Evolutionary conservation across 1,284 basidiomycete species (phyloP), one percentile per base, ranked within the genome.

Genomic region (Pseudomicrostroma phylloplanum): DNA sequence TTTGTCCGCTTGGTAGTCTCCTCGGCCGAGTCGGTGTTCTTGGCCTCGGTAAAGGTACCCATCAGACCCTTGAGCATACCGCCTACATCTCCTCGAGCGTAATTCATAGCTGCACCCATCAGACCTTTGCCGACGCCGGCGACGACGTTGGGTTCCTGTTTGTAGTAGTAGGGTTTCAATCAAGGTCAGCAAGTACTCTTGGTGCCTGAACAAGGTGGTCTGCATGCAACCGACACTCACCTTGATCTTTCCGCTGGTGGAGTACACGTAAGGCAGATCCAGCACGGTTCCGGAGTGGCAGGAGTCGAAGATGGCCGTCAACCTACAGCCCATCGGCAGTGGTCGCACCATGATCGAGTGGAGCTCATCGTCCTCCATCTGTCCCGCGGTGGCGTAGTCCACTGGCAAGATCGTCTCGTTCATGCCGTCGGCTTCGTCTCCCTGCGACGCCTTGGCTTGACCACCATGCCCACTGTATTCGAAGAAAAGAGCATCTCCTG

Each of bases 231-330:
- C 76, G 93, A 91, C 80, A 4, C 30, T 36, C 30, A 36, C 30
- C 30, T 96, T 96, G 79, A 96, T 83, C 76, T 90, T 92, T 59
- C 92, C 92, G 80, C 93, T 90, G 6, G 91, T 93, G 36, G 90
- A 88, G 81, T 94, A 96, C 49, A 76, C 74, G 62, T 72, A 79
- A 42, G 76, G 76, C 66, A 80, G 67, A 67, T 77, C 75, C 23
- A 79, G 68, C 12, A 68, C 77, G 8, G 77, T 79, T 8, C 77
- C 77, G 6, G 76, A 78, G 58, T 79, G 77, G 61, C 77, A 79
- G 57, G 77, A 78, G 65, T 69, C 68, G 46, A 73, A 74, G 40
- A 73, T 58, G 43, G 72, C 72, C 17, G 72, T 74, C n/a, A 74
- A 63, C 30, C 72, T 64, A 59, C 69, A 72, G 56, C 72, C 72